Conservation (phyloP, 768 basidiomycete species). For the Mycena sanguinolenta region DNA sequence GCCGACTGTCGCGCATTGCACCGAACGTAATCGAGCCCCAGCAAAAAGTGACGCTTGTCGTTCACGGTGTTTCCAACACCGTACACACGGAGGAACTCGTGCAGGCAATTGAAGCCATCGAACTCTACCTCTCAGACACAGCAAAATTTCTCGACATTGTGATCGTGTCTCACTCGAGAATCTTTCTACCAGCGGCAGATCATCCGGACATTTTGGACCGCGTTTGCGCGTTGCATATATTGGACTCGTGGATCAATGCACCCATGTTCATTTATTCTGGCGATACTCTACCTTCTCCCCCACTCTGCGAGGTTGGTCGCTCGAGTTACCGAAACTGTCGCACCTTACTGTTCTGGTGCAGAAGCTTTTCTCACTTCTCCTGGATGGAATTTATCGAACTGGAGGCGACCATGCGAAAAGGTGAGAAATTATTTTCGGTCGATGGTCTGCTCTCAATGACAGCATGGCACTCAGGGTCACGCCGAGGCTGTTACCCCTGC, state of each 20-base stretch:
- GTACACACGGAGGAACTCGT: not conserved
- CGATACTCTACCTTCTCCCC: not conserved
- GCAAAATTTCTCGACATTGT: not conserved
- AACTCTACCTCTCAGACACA: not conserved
- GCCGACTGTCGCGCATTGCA: no score
- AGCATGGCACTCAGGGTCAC: not conserved
- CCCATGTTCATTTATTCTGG: not conserved
- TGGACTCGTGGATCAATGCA: not conserved
- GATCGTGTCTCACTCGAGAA: not conserved
- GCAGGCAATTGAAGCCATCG: not conserved
- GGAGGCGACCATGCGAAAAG: not conserved
- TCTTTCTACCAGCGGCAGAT: not conserved
- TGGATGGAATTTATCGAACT: not conserved
- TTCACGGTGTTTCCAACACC: not conserved
- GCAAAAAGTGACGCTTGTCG: not conserved
- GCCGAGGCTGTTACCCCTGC: not conserved
- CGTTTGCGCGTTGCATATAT: not conserved
- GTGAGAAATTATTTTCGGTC: not conserved
- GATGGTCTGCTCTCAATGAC: not conserved
- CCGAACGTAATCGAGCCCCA: not conserved
- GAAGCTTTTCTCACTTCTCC: not conserved
- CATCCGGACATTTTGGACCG: not conserved
- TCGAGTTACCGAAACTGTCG: not conserved
- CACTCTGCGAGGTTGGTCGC: not conserved
- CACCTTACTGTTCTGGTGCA: not conserved